Base-by-base conservation (phyloP, 1,284 basidiomycete genomes). In the Calocybe gambosa region DNA sequence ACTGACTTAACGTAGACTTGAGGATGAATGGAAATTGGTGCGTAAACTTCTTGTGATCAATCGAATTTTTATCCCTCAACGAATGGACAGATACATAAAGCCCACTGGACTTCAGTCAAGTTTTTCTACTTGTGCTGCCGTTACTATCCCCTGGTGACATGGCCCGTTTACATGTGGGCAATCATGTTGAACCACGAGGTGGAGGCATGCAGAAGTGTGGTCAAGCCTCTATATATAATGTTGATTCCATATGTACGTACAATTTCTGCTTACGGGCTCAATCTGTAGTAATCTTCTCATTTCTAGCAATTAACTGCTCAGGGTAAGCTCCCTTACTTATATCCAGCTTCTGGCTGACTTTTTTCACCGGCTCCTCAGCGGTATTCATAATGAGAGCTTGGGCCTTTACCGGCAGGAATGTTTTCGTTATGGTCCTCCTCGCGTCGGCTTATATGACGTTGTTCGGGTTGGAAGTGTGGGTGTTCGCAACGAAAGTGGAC, bases 231-330 rank as follows among this genome's bases (percentile, higher is more conserved):
- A 6, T 51, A 55, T 40, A 16, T 49, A 23, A 23, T 51, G 23
- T 28, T 55, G 15, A 50, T 53, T 9, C 53, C 53, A 28, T 55
- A 47, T 18, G 53, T 55, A 34, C 39, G 53, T 50, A 20, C n/a
- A 8, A 4, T 39, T 39, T 0, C 3, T 7, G 10, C 5, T 3
- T 3, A 18, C 35, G 16, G 3, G 15, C 9, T 16, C 19, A 36
- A 9, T 16, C 15, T 36, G n/a, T n/a, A 36, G 6, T 36, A n/a
- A 36, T 26, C 21, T 36, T 12, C 16, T 23, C 18, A n/a, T 43
- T 12, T 21, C 16, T 21, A 50, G 49, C 49, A 50, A 46, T 37
- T 50, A 5, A 33, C 41, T 21, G 28, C 49, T 15, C 49, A 50
- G 40, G 49, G 49, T 47, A 19, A 21, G 28, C 35, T 28, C 25